Conservation (phyloP, 176 grass and related monocot species). For the Poa pratensis region DNA sequence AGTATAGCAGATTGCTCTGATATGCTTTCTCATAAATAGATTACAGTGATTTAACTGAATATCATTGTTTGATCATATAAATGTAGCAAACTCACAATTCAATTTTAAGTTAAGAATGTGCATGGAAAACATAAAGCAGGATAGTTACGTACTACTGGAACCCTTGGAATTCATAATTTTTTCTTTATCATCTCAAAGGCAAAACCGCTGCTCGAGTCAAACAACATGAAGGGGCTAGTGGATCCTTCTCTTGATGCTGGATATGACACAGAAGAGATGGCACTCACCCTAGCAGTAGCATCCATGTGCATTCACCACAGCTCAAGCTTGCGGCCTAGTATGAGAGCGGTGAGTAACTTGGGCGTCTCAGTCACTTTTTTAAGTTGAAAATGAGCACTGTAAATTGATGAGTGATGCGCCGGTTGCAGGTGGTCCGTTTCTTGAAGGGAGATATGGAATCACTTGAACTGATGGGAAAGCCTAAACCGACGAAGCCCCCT, state of each 20-base stretch:
- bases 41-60: neutral
- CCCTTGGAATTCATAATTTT: slow-evolving; percentile 22
- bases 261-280: slow-evolving; percentile 75
- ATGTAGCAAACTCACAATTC: neutral
- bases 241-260: slow-evolving; percentile 69
- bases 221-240: slow-evolving; percentile 74
- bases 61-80: slow-evolving; percentile 14
- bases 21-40: slow-evolving; percentile 9
- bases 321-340: slow-evolving; percentile 71
- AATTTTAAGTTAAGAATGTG: neutral
- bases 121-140: slow-evolving; percentile 13
- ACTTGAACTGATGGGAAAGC: slow-evolving; percentile 58
- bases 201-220: slow-evolving; percentile 85
- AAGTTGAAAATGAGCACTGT: neutral
- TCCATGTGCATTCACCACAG: slow-evolving; percentile 95
- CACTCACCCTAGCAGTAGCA: slow-evolving; percentile 63
- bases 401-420: slow-evolving; percentile 32
- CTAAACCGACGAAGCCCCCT: slow-evolving; percentile 52
- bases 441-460: slow-evolving; percentile 64
- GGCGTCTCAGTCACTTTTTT: neutral
- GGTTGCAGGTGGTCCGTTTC: slow-evolving; percentile 69
- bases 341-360: slow-evolving; percentile 72
- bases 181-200: slow-evolving; percentile 57
- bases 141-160: slow-evolving; percentile 23
- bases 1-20: neutral